Base-by-base conservation (phyloP, 1,284 basidiomycete species). In the Cutaneotrichosporon spelunceum region DNA sequence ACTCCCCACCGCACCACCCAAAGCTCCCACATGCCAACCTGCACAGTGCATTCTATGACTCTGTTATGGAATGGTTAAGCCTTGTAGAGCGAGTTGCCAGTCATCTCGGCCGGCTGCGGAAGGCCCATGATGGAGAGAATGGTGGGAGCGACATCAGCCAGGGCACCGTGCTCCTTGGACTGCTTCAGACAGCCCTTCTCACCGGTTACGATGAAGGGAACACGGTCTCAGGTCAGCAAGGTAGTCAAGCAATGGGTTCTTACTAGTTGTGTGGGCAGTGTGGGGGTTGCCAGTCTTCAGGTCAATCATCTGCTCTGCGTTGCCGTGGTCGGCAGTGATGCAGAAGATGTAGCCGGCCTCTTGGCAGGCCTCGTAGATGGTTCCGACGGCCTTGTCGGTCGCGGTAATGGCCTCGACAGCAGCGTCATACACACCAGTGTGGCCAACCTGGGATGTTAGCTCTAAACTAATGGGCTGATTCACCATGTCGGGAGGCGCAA, bases 401-500 rank as follows among this genome's bases (percentile, higher is more conserved):
- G 86, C 85, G 1, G 83, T 81, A 77, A 94, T 90, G 9, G 91
- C 92, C 68, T 88, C 81, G 47, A 93, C 89, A 2, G 92, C 91
- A 0, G 91, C 91, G 2, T 93, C 90, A 78, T 86, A 93, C 21
- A 88, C 81, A 67, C 92, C 92, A 0, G 92, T 94, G 80, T 94
- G 92, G 39, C 92, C 91, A 53, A 92, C 87, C 86, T 88, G 66
- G 21, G 16, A 36, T 8, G 33, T 45, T 26, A 55, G 48, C 36
- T 3, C 47, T 21, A 53, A 33, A 19, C 27, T 59, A 48, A 11
- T 24, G 24, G 21, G 42, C 6, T 10, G 13, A 75, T 78, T 53
- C 58, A 88, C 92, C 92, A 94, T 94, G 75, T 95, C 92, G 16
- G 92, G 92, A 53, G 92, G 92, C 27, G 92, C 92, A 78, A 93